Evolutionary conservation across 169 alveolate species (phyloP), one percentile per base, ranked within the genome.

Genomic region (Babesia bovis): DNA sequence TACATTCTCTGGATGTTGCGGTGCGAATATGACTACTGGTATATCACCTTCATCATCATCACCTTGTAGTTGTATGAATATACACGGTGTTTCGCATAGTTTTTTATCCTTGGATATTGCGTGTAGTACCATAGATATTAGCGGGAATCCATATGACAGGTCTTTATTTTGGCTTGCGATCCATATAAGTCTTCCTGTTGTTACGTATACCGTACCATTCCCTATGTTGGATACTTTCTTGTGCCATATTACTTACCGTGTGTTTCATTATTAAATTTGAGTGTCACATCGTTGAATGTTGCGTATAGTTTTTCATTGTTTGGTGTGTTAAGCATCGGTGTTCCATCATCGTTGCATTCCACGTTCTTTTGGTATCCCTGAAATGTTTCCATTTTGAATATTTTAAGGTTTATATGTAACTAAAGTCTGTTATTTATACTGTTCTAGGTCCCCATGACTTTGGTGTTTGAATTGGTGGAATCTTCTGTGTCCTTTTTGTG

Each of bases 1-100:
- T 21, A 81, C 61, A 6, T 67, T 60, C 3, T 19, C 53, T 21
- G 55, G 25, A 21, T 59, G 49, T 3, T 21, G 26, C 0, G 88
- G 88, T 17, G 79, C 82, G 21, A 81, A 36, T 25, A 69, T 70
- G n/a, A 81, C 78, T n/a, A 72, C 44, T 32, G 82, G 88, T 38
- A 67, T 72, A 0, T 81, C 74, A 9, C 66, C 88, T 42, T 81
- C 88, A 1, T 33, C 70, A 17, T 41, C 2, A 44, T 60, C 77
- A 5, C 73, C 73, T 47, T 70, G 56, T 0, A 81, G 63, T 36
- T 81, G 88, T 26, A 81, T 81, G 42, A 70, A 69, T 12, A 81
- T 35, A 21, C 88, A 81, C 41, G 88, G 81, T 25, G 30, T 44
- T 12, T 45, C 58, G 45, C 47, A 71, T 30, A 70, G 79, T 4